A percentile compares a stretch with the other conserved stretches of the same genome.
These are phyloP conservation scores for Iris pallida DNA, from an alignment of 116 monocot species.

Conservation along the genomic window DNA sequence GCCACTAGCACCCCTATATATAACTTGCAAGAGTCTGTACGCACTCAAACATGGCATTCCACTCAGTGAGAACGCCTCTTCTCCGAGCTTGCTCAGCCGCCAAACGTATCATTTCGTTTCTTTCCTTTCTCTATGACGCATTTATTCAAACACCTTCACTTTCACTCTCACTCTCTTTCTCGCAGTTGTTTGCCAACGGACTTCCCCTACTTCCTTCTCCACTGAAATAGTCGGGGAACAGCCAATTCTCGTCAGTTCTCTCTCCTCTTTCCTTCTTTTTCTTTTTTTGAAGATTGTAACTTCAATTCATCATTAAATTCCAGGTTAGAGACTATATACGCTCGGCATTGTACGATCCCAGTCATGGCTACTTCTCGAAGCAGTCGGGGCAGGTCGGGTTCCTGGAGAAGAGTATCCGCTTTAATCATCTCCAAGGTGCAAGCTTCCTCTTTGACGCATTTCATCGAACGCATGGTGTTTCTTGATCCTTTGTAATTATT, in stretches of 20 bases:
- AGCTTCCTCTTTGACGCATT: no score
- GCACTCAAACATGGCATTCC: no score
- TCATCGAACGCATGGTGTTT: no score
- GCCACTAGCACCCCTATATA: no score
- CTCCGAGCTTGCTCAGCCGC: no score
- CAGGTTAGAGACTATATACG: slow-evolving; percentile 88
- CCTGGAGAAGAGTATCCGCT: slow-evolving; percentile 77
- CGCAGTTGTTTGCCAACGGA: slow-evolving; percentile 1
- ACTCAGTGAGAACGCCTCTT: no score
- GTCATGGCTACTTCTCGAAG: slow-evolving; percentile 91
- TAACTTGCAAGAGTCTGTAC: no score
- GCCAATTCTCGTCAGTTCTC: slow-evolving; percentile 43
- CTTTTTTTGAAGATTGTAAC: neutral
- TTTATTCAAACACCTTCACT: no score
- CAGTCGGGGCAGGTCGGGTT: slow-evolving; percentile 74
- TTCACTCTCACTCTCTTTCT: neutral
- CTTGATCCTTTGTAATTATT: no score
- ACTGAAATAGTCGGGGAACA: slow-evolving; percentile 36
- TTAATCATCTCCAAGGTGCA: slow-evolving; percentile 79
- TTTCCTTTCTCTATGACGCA: no score
- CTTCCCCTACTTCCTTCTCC: slow-evolving; percentile 16
- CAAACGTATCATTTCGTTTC: no score
- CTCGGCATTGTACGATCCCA: slow-evolving; percentile 81
- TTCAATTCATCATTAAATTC: neutral
- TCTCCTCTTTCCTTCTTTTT: neutral